Evolutionary conservation across 148 eudicot species (phyloP).

Genomic region (Hydrangea macrophylla): DNA sequence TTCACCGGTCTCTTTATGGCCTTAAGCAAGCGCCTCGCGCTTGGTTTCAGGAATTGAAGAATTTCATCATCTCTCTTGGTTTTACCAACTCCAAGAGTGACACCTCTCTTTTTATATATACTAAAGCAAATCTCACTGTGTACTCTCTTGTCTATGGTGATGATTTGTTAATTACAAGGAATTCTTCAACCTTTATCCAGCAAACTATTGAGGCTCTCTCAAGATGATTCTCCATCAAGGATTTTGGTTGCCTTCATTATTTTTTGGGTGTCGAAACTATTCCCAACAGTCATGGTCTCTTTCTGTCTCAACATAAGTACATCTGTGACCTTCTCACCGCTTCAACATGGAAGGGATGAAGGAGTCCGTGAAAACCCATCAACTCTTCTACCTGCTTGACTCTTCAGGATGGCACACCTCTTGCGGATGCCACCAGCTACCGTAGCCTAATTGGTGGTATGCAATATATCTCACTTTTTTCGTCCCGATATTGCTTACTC

Average conservation of each 20-base stretch:
- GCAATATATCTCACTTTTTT: conserved; percentile 12
- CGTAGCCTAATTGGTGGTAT: conserved; percentile 7
- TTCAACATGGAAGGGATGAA: conserved; percentile 7
- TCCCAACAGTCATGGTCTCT: not conserved
- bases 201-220: not conserved
- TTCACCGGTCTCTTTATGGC: not conserved
- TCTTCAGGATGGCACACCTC: not conserved
- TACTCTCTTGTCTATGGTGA: not conserved
- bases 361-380: not conserved
- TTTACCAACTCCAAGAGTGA: no score
- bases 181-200: not conserved
- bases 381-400: not conserved
- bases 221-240: not conserved
- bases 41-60: no score
- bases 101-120: no score
- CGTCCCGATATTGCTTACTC: conserved; percentile 10
- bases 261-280: conserved; percentile 8
- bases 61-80: no score
- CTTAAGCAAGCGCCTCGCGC: conserved; percentile 13
- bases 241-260: conserved; percentile 7
- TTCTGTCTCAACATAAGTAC: not conserved
- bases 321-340: not conserved
- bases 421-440: not conserved
- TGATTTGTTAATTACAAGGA: conserved; percentile 13
- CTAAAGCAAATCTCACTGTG: no score